Evolutionary conservation across 768 basidiomycete species (phyloP).

Genomic region (Punctularia strigosozonata): DNA sequence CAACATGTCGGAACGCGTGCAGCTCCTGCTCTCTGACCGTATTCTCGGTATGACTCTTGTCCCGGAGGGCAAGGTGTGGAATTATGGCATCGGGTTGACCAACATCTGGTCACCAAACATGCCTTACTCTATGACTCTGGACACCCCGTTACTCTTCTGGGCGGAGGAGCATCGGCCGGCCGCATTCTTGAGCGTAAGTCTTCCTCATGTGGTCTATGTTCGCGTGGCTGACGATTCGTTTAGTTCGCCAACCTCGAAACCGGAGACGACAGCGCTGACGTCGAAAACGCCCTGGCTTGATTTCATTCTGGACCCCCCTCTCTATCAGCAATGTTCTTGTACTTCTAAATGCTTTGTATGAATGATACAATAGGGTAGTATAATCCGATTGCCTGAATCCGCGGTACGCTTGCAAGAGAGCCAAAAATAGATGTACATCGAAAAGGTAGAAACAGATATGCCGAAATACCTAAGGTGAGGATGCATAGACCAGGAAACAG

Average conservation of each 20-base stretch:
- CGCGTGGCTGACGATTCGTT: slow-evolving; percentile 3
- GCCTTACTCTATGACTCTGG: slow-evolving; percentile 73
- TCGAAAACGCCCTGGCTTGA: slow-evolving; percentile 90
- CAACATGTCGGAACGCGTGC: slow-evolving; percentile 96
- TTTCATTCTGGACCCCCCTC: slow-evolving; percentile 13
- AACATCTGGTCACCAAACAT: slow-evolving; percentile 81
- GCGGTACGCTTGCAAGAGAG: too few relatives aligned
- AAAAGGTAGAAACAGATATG: not conserved
- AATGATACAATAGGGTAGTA: not conserved
- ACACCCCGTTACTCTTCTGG: slow-evolving; percentile 95
- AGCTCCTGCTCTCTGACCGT: slow-evolving; percentile 87
- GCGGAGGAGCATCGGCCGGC: slow-evolving; percentile 90
- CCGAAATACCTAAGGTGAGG: not conserved
- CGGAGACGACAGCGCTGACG: slow-evolving; percentile 89
- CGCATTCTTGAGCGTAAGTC: slow-evolving; percentile 80
- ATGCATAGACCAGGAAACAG: too few relatives aligned
- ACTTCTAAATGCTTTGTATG: not conserved
- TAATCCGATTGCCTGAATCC: too few relatives aligned
- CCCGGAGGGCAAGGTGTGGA: slow-evolving; percentile 92
- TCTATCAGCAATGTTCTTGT: too few relatives aligned
- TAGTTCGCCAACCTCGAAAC: slow-evolving; percentile 86
- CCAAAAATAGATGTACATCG: not conserved
- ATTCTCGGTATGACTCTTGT: slow-evolving; percentile 93
- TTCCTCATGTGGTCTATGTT: not conserved
- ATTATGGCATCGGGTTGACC: slow-evolving; percentile 89